Conservation (phyloP, 495 filamentous ascomycete species). For the Neurospora cerealis region DNA sequence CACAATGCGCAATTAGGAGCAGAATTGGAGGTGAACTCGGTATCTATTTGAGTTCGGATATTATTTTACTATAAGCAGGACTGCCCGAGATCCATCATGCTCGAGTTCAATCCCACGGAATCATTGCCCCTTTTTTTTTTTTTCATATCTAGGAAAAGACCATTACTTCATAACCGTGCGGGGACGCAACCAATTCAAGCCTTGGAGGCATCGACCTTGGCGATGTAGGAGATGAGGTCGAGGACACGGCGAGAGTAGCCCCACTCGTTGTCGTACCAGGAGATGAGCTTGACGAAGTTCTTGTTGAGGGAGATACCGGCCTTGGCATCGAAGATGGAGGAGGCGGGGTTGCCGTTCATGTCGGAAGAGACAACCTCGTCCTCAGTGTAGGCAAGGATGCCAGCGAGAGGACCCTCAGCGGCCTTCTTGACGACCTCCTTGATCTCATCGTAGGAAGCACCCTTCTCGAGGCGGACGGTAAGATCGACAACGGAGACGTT, state of each 20-base stretch:
- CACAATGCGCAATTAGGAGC: background rate
- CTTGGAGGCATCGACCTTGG: slow-evolving; percentile 64
- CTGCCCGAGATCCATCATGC: background rate
- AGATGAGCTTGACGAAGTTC: slow-evolving; percentile 97
- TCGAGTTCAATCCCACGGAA: background rate
- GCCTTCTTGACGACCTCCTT: slow-evolving; percentile 87
- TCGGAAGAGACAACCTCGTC: slow-evolving; percentile 93
- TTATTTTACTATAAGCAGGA: background rate
- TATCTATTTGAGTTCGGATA: slow-evolving; percentile 1
- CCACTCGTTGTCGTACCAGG: slow-evolving; percentile 86
- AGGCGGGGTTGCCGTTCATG: slow-evolving; percentile 80
- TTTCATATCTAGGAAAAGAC: background rate
- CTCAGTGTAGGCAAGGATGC: slow-evolving; percentile 90
- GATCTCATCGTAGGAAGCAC: slow-evolving; percentile 83
- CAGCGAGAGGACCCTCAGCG: slow-evolving; percentile 64
- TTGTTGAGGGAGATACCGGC: slow-evolving; percentile 96
- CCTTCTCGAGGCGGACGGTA: slow-evolving; percentile 87
- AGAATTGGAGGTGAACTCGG: background rate
- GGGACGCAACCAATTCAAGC: slow-evolving; percentile 19
- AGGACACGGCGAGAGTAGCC: slow-evolving; percentile 98
- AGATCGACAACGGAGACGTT: slow-evolving; percentile 99
- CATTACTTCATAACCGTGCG: slow-evolving; percentile 7
- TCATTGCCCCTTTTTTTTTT: background rate
- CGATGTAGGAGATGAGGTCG: slow-evolving; percentile 87
- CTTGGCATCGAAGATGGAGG: slow-evolving; percentile 99